Percentiles rank a stretch among this genome's conserved stretches.
Conservation (phyloP, 305 asterid species). For the Salvia sclarea region DNA sequence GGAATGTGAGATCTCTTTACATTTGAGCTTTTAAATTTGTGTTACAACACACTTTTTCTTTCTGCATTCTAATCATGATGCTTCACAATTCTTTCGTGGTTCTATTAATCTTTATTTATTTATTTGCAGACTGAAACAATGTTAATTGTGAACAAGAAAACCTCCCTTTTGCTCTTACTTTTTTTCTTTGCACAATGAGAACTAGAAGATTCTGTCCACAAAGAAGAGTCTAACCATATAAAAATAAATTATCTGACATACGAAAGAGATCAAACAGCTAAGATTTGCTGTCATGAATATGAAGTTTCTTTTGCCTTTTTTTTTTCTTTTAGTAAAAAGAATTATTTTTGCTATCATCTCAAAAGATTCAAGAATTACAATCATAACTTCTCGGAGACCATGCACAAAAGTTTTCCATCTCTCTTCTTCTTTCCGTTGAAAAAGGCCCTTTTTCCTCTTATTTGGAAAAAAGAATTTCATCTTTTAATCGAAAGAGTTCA, state of each 20-base stretch:
- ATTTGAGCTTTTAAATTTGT: constrained; percentile 32
- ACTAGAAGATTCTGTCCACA: constrained; percentile 63
- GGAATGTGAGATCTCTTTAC: constrained; percentile 28
- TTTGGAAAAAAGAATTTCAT: constrained; percentile 36
- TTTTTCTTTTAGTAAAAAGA: background rate
- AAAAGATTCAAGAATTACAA: constrained; percentile 60
- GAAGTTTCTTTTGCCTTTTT: constrained; percentile 7
- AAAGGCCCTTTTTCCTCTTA: constrained; percentile 46
- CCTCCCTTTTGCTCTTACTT: constrained; percentile 21
- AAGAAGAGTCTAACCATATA: constrained; percentile 52
- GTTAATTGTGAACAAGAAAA: constrained; percentile 37
- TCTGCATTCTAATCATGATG: constrained; percentile 49
- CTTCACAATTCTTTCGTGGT: constrained; percentile 29
- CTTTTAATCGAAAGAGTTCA: constrained; percentile 41
- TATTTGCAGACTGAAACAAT: constrained; percentile 34
- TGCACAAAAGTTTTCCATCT: constrained; percentile 51
- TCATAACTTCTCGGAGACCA: constrained; percentile 80
- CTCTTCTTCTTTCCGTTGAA: constrained; percentile 44
- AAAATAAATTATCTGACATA: constrained; percentile 43
- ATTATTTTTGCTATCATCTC: constrained; percentile 25
- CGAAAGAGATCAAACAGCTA: constrained; percentile 49
- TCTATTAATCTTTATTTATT: constrained; percentile 1
- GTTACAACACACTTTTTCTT: constrained; percentile 38
- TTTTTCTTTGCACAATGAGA: constrained; percentile 47
- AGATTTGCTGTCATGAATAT: constrained; percentile 57